These are phyloP conservation scores for Phytopythium aichiense DNA, from an alignment of 352 stramenopile genomes.

Conservation along the genomic window DNA sequence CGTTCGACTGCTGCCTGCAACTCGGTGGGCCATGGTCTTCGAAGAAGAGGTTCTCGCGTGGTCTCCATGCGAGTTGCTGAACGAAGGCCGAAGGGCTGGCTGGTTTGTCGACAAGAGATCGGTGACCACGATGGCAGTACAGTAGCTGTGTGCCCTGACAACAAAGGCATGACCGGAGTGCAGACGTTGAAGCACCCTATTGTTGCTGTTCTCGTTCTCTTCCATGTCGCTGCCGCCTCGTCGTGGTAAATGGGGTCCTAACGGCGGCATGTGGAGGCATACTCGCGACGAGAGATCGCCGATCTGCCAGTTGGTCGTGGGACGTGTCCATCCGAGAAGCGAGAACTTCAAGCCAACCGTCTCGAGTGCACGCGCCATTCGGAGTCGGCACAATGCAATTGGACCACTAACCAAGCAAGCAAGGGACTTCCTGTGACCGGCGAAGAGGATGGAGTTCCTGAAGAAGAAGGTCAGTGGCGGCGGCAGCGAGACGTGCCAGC, in stretches of 20 bases:
- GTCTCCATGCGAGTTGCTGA: too few relatives aligned
- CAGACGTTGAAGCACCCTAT: too few relatives aligned
- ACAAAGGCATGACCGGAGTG: too few relatives aligned
- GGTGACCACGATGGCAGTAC: too few relatives aligned
- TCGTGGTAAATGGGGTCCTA: not conserved
- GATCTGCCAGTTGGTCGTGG: constrained; percentile 1
- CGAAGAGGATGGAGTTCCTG: constrained; percentile 22
- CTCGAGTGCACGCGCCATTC: not conserved
- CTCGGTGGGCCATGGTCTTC: too few relatives aligned
- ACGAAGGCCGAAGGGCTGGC: too few relatives aligned
- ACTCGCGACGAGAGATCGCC: not conserved
- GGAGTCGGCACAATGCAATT: not conserved
- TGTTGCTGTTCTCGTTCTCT: too few relatives aligned
- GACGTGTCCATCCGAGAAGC: not conserved
- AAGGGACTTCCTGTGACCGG: not conserved
- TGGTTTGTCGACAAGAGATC: too few relatives aligned
- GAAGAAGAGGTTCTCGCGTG: too few relatives aligned
- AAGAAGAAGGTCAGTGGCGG: constrained; percentile 19
- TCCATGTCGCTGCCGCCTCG: not conserved
- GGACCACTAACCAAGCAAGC: not conserved
- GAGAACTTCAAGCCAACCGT: not conserved
- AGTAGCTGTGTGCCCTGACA: too few relatives aligned
- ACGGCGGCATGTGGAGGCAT: not conserved
- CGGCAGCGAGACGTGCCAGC: constrained; percentile 18
- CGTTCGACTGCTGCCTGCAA: not conserved